These are phyloP conservation scores for Cystobasidium ongulense DNA, from an alignment of 768 basidiomycete genomes.

Conservation along the genomic window DNA sequence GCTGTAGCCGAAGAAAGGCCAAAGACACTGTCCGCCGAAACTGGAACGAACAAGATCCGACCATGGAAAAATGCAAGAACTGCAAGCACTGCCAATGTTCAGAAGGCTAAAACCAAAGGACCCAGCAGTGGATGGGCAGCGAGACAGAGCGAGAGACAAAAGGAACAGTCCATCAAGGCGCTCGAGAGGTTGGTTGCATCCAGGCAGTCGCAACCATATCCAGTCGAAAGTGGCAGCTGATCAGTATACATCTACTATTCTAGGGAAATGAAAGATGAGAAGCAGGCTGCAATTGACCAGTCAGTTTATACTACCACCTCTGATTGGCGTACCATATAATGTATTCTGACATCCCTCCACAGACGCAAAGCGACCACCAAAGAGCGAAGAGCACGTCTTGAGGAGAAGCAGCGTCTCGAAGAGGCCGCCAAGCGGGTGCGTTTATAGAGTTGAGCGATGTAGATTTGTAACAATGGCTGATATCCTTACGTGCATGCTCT, in stretches of 20 bases:
- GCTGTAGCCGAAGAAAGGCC: not conserved
- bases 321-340: not conserved
- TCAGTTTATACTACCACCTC: not conserved
- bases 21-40: constrained; percentile 19
- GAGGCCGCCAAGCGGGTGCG: constrained; percentile 38
- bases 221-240: not conserved
- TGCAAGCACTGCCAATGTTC: constrained; percentile 28
- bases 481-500: not conserved
- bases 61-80: constrained; percentile 23
- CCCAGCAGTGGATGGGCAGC: constrained; percentile 34
- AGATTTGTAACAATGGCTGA: not conserved
- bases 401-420: constrained; percentile 39
- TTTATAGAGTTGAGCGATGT: not conserved
- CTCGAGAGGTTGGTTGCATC: constrained; percentile 34
- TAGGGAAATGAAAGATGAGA: constrained; percentile 40
- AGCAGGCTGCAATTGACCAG: constrained; percentile 33
- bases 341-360: not conserved
- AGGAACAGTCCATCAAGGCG: constrained; percentile 36
- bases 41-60: constrained; percentile 5
- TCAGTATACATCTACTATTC: not conserved
- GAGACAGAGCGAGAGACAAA: constrained; percentile 33
- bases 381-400: constrained; percentile 35
- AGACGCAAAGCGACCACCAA: constrained; percentile 33
- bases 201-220: too few species aligned
- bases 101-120: constrained; percentile 26